Evolutionary conservation across 169 alveolate species (phyloP).

Genomic region (Cytauxzoon felis): DNA sequence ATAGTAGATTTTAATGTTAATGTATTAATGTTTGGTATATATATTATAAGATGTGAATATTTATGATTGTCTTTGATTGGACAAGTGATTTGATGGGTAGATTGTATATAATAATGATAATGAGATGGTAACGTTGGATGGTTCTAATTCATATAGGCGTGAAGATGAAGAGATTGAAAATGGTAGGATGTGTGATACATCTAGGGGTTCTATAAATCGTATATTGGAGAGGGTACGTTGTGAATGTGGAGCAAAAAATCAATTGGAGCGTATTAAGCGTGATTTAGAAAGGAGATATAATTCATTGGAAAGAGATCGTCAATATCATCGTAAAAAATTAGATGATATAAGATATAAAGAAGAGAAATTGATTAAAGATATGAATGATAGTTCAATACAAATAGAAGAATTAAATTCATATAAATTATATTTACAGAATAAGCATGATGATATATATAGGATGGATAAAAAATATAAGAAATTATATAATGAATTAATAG

Average conservation of each 20-base stretch:
- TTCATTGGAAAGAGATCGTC: constrained; percentile 31
- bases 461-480: constrained; percentile 38
- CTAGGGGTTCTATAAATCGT: neutral
- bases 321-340: neutral
- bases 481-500: constrained; percentile 23
- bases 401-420: constrained; percentile 52
- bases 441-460: constrained; percentile 38
- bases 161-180: too few relatives aligned
- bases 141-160: too few relatives aligned
- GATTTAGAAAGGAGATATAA: constrained; percentile 23
- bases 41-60: too few relatives aligned
- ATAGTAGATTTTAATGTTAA: too few relatives aligned
- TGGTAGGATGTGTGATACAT: too few relatives aligned
- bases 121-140: too few relatives aligned
- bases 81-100: too few relatives aligned
- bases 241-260: constrained; percentile 55
- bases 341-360: constrained; percentile 34
- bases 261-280: constrained; percentile 30
- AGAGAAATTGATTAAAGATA: constrained; percentile 6
- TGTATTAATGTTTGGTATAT: too few relatives aligned
- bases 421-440: constrained; percentile 52
- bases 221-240: constrained; percentile 25
- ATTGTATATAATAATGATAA: too few relatives aligned
- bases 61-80: too few relatives aligned
- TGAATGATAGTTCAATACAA: constrained; percentile 12